A percentile compares a stretch with the other conserved stretches of the same genome.
Conservation (phyloP, 2,329 filamentous ascomycete species). For the Xylaria sp. region DNA sequence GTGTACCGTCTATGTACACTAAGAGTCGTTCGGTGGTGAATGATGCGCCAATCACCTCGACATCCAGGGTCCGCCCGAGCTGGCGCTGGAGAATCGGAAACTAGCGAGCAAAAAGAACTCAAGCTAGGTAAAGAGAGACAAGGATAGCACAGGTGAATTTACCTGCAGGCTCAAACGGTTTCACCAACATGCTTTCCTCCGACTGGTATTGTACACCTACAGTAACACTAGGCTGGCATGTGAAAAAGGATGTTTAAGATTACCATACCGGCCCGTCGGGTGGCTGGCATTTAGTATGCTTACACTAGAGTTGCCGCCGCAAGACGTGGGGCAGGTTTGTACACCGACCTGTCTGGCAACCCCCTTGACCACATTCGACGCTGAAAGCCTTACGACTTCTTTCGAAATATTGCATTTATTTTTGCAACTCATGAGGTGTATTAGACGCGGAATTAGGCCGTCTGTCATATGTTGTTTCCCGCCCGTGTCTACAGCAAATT, state of each 20-base stretch:
- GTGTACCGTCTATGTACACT: not conserved
- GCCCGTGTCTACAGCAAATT: not conserved
- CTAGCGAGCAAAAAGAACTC: conserved; percentile 12
- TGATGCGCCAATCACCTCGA: conserved; percentile 10
- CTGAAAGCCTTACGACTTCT: not conserved
- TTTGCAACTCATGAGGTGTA: conserved; percentile 9
- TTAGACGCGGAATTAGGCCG: not conserved
- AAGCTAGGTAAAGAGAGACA: conserved; percentile 22
- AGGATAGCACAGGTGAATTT: conserved; percentile 9
- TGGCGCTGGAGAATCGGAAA: conserved; percentile 23
- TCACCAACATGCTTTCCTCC: not conserved
- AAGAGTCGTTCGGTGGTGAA: not conserved
- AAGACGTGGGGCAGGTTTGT: conserved; percentile 10
- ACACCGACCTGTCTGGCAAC: conserved; percentile 2
- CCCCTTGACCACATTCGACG: not conserved
- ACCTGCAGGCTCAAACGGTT: conserved; percentile 15
- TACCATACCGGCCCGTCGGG: conserved; percentile 7
- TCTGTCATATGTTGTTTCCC: not conserved
- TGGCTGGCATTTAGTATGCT: not conserved
- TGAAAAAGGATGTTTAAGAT: conserved; percentile 17
- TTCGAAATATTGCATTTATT: not conserved
- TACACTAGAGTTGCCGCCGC: conserved; percentile 1
- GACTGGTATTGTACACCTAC: not conserved
- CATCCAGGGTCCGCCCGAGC: conserved; percentile 21
- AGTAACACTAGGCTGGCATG: conserved; percentile 6